Base-by-base conservation (phyloP, 2,329 filamentous ascomycete species). In the Monilinia vaccinii-corymbosi region DNA sequence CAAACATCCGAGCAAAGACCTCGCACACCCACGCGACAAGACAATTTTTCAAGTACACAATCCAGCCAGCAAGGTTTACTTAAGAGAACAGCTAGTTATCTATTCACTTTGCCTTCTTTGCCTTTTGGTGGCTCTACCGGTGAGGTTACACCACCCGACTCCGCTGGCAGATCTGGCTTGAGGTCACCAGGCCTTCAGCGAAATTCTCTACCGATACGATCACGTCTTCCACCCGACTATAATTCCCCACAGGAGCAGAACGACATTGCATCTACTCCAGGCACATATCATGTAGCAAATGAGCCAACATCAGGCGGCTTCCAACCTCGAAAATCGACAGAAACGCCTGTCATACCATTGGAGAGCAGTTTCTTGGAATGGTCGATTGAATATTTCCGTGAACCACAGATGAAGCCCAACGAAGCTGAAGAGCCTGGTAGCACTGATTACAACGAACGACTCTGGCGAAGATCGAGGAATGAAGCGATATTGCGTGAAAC, bases 361-460 rank as follows among this genome's bases (percentile, higher is more conserved):
- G 81, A 82, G 62, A 96, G 91, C 71, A 86, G 81, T 10, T 96
- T 97, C 73, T 80, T 96, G 64, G 90, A 96, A 64, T 99, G 93
- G 92, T 96, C 92, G 4, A 91, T 94, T 48, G 93, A 93, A 73
- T 97, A 99, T 73, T 99, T 97, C 79, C 89, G 92, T 34, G 92
- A 97, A 73, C 94, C 94, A 36, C 94, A 99, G 74, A 97, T 99
- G 94, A 95, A 94, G 71, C 87, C 91, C 3, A 92, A 89, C 61
- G 94, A 99, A 72, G 89, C 92, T 28, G 94, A 99, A 68, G 94
- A 99, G 71, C 94, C 94, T 16, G 94, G 94, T 38, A 97, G 91
- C 70, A 89, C 89, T 18, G 92, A 97, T 73, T 99, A 97, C 75
- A 99, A 99, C 68, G 88, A 94, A 71, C 85, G 94, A 18, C 78